A percentile compares a stretch with the other conserved stretches of the same genome.
phyloP scores from a whole-genome alignment of 106 monocot genomes.

The Dendrobium catenatum region DNA sequence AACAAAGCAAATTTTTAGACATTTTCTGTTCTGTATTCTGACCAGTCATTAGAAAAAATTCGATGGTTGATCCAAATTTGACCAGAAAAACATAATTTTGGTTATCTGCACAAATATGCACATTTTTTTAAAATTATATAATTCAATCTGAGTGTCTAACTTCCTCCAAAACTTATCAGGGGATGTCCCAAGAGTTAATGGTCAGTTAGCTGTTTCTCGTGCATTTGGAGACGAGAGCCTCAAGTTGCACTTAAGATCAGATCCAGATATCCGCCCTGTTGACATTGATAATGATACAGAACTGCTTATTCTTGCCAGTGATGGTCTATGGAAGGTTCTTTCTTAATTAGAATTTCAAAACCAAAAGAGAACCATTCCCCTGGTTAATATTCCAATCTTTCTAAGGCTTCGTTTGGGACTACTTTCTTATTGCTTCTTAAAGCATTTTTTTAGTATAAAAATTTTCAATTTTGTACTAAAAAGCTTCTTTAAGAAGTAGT shows the following conservation, averaged over 20 bases:
- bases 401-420: neutral
- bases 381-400: neutral
- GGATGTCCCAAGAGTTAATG: constrained; percentile 75
- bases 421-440: no score
- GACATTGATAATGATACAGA: constrained; percentile 40
- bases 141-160: neutral
- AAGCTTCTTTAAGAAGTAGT: no score
- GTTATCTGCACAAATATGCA: neutral
- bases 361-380: neutral
- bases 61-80: no score
- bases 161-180: constrained; percentile 22
- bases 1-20: neutral
- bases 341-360: neutral
- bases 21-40: neutral
- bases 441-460: no score
- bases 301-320: constrained; percentile 67
- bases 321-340: constrained; percentile 82
- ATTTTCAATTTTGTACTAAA: no score
- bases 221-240: constrained; percentile 82
- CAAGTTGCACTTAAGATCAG: constrained; percentile 58
- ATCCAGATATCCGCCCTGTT: constrained; percentile 45
- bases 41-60: neutral
- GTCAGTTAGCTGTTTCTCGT: constrained; percentile 71
- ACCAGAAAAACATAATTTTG: no score
- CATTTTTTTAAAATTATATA: neutral